phyloP scores from a whole-genome alignment of 2,329 filamentous ascomycete genomes.

The Pestalotiopsis sp. region DNA sequence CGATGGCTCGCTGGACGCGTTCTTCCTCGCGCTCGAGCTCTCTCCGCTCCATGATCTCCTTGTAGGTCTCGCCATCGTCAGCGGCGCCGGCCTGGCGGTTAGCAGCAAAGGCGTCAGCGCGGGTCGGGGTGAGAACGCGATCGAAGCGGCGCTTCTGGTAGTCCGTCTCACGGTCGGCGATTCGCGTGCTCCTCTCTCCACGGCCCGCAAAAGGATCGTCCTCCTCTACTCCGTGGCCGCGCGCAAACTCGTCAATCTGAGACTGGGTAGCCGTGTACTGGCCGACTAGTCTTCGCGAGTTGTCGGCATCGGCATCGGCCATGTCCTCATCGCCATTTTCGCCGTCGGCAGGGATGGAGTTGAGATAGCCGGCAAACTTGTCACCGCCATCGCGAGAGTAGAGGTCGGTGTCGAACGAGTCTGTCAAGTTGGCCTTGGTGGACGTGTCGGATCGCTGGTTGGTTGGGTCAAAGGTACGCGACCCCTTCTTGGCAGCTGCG shows the following conservation, averaged over 20 bases:
- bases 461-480: constrained; percentile 75
- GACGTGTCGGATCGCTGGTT: constrained; percentile 81
- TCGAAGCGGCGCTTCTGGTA: constrained; percentile 97
- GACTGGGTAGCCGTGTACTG: constrained; percentile 93
- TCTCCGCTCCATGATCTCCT: constrained; percentile 86
- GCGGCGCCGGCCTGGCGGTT: constrained; percentile 69
- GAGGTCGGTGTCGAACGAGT: constrained; percentile 83
- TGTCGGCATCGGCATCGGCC: constrained; percentile 72
- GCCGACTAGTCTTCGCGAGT: constrained; percentile 78
- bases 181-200: constrained; percentile 85
- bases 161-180: constrained; percentile 90
- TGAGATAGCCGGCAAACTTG: constrained; percentile 88
- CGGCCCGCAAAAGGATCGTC: constrained; percentile 84
- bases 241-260: constrained; percentile 93
- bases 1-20: constrained; percentile 77
- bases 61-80: constrained; percentile 79
- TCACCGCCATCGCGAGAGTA: constrained; percentile 80
- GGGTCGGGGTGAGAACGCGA: constrained; percentile 81
- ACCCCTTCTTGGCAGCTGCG: constrained; percentile 78
- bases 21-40: constrained; percentile 95
- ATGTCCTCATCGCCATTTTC: constrained; percentile 81
- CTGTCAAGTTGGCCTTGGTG: constrained; percentile 89
- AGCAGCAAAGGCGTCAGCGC: constrained; percentile 82
- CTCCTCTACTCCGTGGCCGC: constrained; percentile 83
- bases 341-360: constrained; percentile 79